Evolutionary conservation across 768 basidiomycete species (phyloP).

Genomic region (Fomitopsis pulvina): DNA sequence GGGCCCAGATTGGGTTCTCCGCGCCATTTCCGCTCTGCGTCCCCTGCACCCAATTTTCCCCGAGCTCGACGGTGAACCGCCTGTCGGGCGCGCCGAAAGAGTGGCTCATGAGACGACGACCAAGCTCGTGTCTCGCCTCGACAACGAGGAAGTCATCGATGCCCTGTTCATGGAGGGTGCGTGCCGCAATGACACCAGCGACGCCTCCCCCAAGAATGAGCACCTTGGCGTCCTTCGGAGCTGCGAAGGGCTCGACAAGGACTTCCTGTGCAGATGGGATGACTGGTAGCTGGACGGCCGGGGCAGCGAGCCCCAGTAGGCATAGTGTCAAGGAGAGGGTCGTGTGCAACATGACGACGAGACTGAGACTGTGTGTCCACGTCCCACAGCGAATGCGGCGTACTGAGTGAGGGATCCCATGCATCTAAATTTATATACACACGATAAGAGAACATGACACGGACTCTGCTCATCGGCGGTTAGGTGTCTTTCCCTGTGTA

Average conservation of each 20-base stretch:
- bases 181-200: conserved; percentile 59
- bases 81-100: conserved; percentile 34
- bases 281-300: not conserved
- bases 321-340: not conserved
- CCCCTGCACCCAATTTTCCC: conserved; percentile 57
- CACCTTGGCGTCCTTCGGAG: conserved; percentile 27
- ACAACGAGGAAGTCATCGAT: conserved; percentile 54
- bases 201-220: conserved; percentile 65
- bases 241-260: not conserved
- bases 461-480: too few relatives aligned
- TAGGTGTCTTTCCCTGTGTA: too few relatives aligned
- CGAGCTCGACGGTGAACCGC: conserved; percentile 43
- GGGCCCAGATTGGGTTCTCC: conserved; percentile 52
- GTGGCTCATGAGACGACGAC: conserved; percentile 50
- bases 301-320: not conserved
- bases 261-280: not conserved
- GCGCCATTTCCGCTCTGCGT: conserved; percentile 41
- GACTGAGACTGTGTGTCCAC: too few relatives aligned
- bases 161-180: conserved; percentile 46
- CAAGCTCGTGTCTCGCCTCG: conserved; percentile 52
- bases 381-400: too few relatives aligned
- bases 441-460: too few relatives aligned
- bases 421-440: too few relatives aligned
- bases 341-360: not conserved
- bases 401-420: too few relatives aligned